These are phyloP conservation scores for Miscanthus sacchariflorus DNA, from an alignment of 202 grass and related monocot species.

Conservation along the genomic window DNA sequence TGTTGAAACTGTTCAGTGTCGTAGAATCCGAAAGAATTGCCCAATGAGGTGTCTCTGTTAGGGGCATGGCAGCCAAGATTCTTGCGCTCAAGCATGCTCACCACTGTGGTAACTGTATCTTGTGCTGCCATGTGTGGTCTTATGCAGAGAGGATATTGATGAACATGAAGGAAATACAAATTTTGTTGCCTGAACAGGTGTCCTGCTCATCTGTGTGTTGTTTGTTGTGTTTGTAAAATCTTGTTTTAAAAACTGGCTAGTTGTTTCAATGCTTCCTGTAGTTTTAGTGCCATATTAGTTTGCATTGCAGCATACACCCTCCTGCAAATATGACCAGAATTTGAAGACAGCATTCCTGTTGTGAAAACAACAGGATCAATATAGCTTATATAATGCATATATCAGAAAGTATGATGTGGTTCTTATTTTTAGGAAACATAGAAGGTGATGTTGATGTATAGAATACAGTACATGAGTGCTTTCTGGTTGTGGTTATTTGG, in stretches of 20 bases:
- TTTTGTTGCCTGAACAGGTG: conserved; percentile 49
- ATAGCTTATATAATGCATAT: conserved; percentile 12
- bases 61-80: conserved; percentile 40
- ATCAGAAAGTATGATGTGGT: not conserved
- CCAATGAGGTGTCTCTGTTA: conserved; percentile 30
- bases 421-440: too few species aligned
- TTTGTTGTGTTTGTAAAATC: conserved; percentile 50
- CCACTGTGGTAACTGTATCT: conserved; percentile 60
- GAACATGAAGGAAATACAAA: conserved; percentile 73
- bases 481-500: not conserved
- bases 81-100: conserved; percentile 74
- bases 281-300: conserved; percentile 45
- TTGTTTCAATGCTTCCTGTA: conserved; percentile 40
- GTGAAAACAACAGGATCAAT: conserved; percentile 5
- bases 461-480: too few species aligned
- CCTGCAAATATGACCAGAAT: conserved; percentile 50
- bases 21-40: conserved; percentile 58
- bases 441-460: conserved; percentile 21
- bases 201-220: conserved; percentile 32
- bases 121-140: conserved; percentile 41
- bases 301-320: conserved; percentile 72
- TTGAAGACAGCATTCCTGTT: conserved; percentile 56
- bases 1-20: conserved; percentile 51
- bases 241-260: conserved; percentile 35
- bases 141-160: conserved; percentile 61